These are phyloP conservation scores for Crucibulum laeve DNA, from an alignment of 768 basidiomycete genomes.

Conservation along the genomic window DNA sequence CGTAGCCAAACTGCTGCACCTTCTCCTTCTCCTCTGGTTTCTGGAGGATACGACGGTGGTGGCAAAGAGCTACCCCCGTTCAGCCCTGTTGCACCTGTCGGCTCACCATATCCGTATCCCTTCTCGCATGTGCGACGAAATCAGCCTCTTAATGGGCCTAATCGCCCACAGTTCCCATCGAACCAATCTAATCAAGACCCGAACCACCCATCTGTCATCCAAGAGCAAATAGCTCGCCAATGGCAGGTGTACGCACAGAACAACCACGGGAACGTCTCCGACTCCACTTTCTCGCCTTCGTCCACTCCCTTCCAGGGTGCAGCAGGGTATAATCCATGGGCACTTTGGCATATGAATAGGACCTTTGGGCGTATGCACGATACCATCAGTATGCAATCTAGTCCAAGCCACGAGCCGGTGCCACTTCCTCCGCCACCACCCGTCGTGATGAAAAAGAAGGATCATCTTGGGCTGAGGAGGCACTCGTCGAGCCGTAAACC, in stretches of 20 bases:
- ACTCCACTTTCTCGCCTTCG: slow-evolving; percentile 76
- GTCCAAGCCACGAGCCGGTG: slow-evolving; percentile 68
- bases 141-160: slow-evolving; percentile 28
- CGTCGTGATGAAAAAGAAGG: slow-evolving; percentile 43
- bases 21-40: slow-evolving; percentile 64
- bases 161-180: slow-evolving; percentile 25
- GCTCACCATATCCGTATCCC: slow-evolving; percentile 79
- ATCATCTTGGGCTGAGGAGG: slow-evolving; percentile 15
- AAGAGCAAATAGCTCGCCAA: slow-evolving; percentile 69
- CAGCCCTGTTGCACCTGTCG: slow-evolving; percentile 53
- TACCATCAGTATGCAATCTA: slow-evolving; percentile 62
- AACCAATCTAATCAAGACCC: slow-evolving; percentile 28
- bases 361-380: slow-evolving; percentile 41
- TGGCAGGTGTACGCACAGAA: slow-evolving; percentile 80
- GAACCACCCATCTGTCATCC: slow-evolving; percentile 44
- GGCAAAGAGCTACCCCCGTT: slow-evolving; percentile 34
- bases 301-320: slow-evolving; percentile 67
- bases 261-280: slow-evolving; percentile 53
- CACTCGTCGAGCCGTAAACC: slow-evolving; percentile 42
- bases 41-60: slow-evolving; percentile 38
- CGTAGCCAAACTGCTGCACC: slow-evolving; percentile 72
- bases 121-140: slow-evolving; percentile 69
- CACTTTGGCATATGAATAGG: slow-evolving; percentile 57
- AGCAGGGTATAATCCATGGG: slow-evolving; percentile 62
- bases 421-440: slow-evolving; percentile 46